Base-by-base conservation (phyloP, 2,329 filamentous ascomycete genomes). In the Cryphonectria radicalis region DNA sequence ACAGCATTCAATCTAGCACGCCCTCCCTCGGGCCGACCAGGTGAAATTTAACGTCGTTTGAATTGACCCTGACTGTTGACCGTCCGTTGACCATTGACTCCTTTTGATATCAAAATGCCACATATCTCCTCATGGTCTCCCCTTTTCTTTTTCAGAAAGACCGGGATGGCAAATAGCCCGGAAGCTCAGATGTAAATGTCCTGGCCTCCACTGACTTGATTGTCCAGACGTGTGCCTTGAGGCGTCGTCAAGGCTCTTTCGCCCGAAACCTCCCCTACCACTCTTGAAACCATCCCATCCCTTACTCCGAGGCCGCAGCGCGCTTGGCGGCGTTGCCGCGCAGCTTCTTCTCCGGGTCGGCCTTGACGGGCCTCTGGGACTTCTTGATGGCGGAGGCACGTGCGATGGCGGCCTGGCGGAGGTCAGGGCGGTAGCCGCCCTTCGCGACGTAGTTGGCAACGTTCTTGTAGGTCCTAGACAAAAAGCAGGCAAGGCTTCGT, bases 301-400 rank as follows among this genome's bases (percentile, higher is more conserved):
- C 70, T 76, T 81, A 82, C 76, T 84, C 82, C 79, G 84, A 82
- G 76, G 83, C 84, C 68, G 86, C 87, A 76, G 91, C 91, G 87
- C 92, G 91, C 86, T 88, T 88, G 79, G 93, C 93, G 88, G 94
- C 93, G 77, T 87, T 87, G 78, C 95, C 94, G 80, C 94, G 89
- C 78, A 87, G 87, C 90, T 97, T 97, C 80, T 83, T 81, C 85
- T 91, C 90, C 78, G 89, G 89, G 75, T 86, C 84, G 74, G 91
- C 88, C 91, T 97, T 97, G 85, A 91, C 90, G 77, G 91, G 85
- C 82, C 88, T 88, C 89, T 97, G 92, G 78, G 92, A 90, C 80
- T 88, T 87, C 83, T 91, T 92, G 87, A 97, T 89, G 79, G 94
- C 94, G 79, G 91, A 94, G 81, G 92, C 94, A 80, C 96, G 93